A percentile compares a stretch with the other conserved stretches of the same genome.
These are phyloP conservation scores for Inga laurina DNA, from an alignment of 306 rosid genomes.

Conservation along the genomic window DNA sequence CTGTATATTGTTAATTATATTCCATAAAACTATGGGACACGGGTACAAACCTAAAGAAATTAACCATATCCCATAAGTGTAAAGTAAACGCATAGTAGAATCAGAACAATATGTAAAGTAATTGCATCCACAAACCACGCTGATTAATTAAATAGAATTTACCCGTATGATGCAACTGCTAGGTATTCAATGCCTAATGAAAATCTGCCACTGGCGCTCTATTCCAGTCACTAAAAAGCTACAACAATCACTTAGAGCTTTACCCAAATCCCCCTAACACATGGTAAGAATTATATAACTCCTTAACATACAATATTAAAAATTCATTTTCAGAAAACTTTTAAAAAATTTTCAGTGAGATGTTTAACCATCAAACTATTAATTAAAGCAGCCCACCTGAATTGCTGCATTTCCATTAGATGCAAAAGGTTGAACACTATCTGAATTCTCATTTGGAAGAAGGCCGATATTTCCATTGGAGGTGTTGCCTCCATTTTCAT, in stretches of 20 bases:
- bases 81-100: too few species aligned
- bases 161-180: not conserved
- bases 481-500: constrained; percentile 53
- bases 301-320: not conserved
- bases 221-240: constrained; percentile 4
- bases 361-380: not conserved
- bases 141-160: not conserved
- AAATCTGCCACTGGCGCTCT: not conserved
- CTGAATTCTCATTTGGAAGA: constrained; percentile 69
- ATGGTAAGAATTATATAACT: not conserved
- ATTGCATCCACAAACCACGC: too few species aligned
- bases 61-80: too few species aligned
- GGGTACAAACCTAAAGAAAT: too few species aligned
- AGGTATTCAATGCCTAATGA: not conserved
- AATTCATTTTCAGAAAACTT: not conserved
- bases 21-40: too few species aligned
- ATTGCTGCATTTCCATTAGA: constrained; percentile 59
- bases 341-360: not conserved
- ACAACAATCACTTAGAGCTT: not conserved
- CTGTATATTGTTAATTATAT: too few species aligned
- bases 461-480: constrained; percentile 64
- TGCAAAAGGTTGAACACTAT: constrained; percentile 60
- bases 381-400: constrained; percentile 56
- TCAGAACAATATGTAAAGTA: too few species aligned
- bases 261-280: not conserved